phyloP scores from a whole-genome alignment of 257 asterid species.

The Solanum tarijense region DNA sequence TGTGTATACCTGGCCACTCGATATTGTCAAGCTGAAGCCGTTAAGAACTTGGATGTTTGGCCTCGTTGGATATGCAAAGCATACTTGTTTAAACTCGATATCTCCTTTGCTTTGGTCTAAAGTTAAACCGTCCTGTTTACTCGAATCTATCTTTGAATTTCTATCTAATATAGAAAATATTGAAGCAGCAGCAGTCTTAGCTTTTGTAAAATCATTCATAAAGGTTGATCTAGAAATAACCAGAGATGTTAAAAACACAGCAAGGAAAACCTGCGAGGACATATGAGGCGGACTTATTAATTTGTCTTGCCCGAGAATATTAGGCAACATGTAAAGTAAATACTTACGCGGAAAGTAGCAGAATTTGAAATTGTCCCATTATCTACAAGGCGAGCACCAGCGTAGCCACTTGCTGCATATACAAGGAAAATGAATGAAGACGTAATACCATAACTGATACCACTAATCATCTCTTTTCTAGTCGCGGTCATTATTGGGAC shows the following conservation, averaged over 20 bases:
- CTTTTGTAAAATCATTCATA: slow-evolving; percentile 52
- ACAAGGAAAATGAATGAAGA: slow-evolving; percentile 29
- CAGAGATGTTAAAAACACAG: slow-evolving; percentile 38
- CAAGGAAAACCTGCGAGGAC: slow-evolving; percentile 46
- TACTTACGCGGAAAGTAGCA: slow-evolving; percentile 39
- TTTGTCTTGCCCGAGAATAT: too few relatives aligned
- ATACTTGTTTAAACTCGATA: slow-evolving; percentile 34
- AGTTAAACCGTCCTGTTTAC: slow-evolving; percentile 42
- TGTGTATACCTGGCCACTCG: slow-evolving; percentile 36
- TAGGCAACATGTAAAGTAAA: not conserved
- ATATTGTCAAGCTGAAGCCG: slow-evolving; percentile 40
- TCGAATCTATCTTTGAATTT: slow-evolving; percentile 43
- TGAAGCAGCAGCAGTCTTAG: slow-evolving; percentile 40
- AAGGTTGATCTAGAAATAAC: slow-evolving; percentile 53
- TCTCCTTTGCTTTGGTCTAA: slow-evolving; percentile 35
- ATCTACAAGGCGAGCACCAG: slow-evolving; percentile 51
- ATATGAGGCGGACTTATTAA: not conserved
- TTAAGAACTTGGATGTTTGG: slow-evolving; percentile 42
- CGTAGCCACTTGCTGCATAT: slow-evolving; percentile 44
- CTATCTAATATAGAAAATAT: slow-evolving; percentile 50
- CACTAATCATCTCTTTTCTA: slow-evolving; percentile 41
- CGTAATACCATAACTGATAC: slow-evolving; percentile 33
- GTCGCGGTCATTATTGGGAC: slow-evolving; percentile 36
- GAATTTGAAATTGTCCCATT: slow-evolving; percentile 28
- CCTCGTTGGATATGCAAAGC: slow-evolving; percentile 52